Base-by-base conservation (phyloP, 306 rosid genomes). In the Rosa persica region DNA sequence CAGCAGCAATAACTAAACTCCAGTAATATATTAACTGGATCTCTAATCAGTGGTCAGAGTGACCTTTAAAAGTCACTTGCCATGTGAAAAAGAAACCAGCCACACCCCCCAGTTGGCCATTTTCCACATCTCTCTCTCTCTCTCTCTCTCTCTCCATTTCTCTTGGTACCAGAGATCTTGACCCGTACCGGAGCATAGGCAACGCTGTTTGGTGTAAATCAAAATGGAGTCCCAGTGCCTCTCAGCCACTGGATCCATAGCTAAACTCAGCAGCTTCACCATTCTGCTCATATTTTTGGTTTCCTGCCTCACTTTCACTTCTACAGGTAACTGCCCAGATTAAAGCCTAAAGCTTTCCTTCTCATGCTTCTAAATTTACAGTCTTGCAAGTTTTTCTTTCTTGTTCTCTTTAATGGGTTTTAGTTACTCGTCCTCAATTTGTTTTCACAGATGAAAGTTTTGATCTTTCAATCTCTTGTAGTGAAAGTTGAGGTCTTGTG, bases 241-340 rank as follows among this genome's bases (percentile, higher is more conserved):
- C 16, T 76, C 82, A 54, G 54, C 81, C 58, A 72, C 71, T 76
- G 90, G 89, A 87, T 92, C 92, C 84, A 74, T 90, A 67, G 75
- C 84, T 71, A 70, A 76, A 73, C 83, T 76, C 81, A 79, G 83
- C 73, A 77, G 80, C 77, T 82, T 84, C 4, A 36, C 85, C 79
- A 8, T 87, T 75, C 61, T 89, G 48, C 85, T 92, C 25, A 25
- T 87, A 36, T 72, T 92, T 1, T 64, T 91, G 68, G 76, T 91
- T 19, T 86, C 87, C 51, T 86, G 84, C 88, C 84, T 79, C 86
- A 74, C 84, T 83, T 95, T 92, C 80, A 91, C 89, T 90, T 81
- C 90, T 48, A 92, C 90, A 55, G 98, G 98, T 94, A 52, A 43
- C 81, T 81, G 17, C 76, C 69, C 71, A 39, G 62, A 55, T 75